These are phyloP conservation scores for Coniochaeta sp. DNA, from an alignment of 2,329 filamentous ascomycete genomes.

Conservation along the genomic window DNA sequence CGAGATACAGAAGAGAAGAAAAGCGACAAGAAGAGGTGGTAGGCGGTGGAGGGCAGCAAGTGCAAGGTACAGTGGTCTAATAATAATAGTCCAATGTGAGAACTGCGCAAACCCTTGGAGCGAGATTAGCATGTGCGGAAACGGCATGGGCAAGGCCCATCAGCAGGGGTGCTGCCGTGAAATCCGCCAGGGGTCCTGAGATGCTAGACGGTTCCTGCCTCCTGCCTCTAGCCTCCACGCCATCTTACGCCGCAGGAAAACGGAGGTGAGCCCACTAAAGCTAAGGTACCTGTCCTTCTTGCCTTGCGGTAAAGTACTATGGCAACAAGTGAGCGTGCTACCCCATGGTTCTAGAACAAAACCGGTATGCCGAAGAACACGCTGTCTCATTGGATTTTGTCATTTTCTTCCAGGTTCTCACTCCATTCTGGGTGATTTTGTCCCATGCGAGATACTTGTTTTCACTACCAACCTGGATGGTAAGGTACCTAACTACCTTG, in stretches of 20 bases:
- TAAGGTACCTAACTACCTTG: no score
- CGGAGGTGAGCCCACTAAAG: background rate
- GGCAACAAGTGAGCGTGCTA: background rate
- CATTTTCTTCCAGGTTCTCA: no score
- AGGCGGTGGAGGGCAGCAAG: background rate
- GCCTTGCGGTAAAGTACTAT: background rate
- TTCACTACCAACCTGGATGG: no score
- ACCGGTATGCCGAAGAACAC: background rate
- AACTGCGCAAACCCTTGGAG: constrained; percentile 1
- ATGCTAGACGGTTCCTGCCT: background rate
- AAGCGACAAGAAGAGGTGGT: background rate
- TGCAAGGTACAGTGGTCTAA: background rate
- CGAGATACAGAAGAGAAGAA: background rate
- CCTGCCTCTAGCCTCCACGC: no score
- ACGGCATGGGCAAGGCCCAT: background rate
- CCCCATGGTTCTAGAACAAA: constrained; percentile 2
- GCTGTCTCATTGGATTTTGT: background rate
- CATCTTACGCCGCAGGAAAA: background rate
- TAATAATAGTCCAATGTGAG: background rate
- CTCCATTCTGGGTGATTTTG: no score
- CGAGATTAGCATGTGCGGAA: constrained; percentile 1
- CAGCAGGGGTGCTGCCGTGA: background rate
- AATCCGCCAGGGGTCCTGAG: background rate
- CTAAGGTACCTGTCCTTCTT: background rate
- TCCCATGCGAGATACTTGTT: no score